Evolutionary conservation across 805 yeast genomes (phyloP), one percentile per base, ranked within the genome.

Genomic region (Saturnispora galanensis): DNA sequence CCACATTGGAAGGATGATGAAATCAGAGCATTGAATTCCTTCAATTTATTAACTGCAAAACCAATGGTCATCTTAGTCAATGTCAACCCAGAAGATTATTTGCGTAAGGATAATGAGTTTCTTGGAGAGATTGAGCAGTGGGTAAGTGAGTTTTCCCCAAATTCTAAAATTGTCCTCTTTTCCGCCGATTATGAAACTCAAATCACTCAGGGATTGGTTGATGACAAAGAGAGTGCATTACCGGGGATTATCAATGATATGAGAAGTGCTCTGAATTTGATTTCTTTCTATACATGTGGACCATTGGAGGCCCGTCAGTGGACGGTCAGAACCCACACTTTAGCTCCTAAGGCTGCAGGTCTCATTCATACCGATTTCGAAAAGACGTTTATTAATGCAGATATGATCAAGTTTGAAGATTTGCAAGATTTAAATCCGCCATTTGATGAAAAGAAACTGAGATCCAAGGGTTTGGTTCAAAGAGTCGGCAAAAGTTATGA

Each of bases 301-400:
- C 84, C 95, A 35, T 86, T 85, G 50, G 98, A 93, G 70, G 95
- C 89, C 41, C 83, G 97, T 65, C 97, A 94, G 67, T 93, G 98
- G 98, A 93, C 98, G 31, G 79, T 93, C 51, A 79, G 97, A 68
- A 71, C 73, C 55, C 94, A 94, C 56, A 84, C 90, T 39, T 81
- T 85, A 56, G 97, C 97, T 44, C 98, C 98, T n/a, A 88, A 84
- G 60, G 97, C 98, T 38, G 98, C 98, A 17, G 97, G 97, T 63
- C 95, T 93, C 38, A 90, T 90, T 57, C 98, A 93, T 66, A 84
- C 89, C 34, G 98, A 90, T 68, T 77, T 90, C 63, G 89, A 86
- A 76, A 85, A 82, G 65, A 90, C 97, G 17, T 93, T 93, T 64
- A 88, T 93, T 58, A 79, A 87, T 56, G 98, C 97, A 38, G 88